Conservation (phyloP, 441 rosid species). For the Populus hybrid region DNA sequence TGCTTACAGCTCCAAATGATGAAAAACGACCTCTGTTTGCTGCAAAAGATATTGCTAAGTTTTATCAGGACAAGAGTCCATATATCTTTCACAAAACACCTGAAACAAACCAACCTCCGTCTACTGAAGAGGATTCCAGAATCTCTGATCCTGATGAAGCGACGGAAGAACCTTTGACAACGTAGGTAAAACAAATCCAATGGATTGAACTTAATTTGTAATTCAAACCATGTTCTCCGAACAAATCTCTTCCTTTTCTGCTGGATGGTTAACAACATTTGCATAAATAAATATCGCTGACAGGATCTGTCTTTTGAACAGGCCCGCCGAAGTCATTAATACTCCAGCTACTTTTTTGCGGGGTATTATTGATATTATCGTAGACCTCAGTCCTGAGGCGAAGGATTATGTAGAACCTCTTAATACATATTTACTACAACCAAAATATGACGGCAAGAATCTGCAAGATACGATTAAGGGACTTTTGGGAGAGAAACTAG, state of each 20-base stretch:
- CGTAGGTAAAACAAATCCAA: not conserved
- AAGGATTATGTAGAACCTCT: not conserved
- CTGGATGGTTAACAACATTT: too few relatives aligned
- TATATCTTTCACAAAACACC: not conserved
- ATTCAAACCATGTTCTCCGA: too few relatives aligned
- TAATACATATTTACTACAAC: not conserved
- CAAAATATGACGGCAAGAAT: not conserved
- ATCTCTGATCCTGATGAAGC: not conserved
- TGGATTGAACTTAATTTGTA: not conserved
- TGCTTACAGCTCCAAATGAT: too few relatives aligned
- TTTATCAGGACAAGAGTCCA: not conserved
- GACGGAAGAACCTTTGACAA: not conserved
- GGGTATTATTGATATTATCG: too few relatives aligned
- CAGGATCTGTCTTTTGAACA: not conserved
- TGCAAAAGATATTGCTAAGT: slow-evolving; percentile 24
- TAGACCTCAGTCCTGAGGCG: too few relatives aligned
- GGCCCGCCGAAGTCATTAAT: not conserved
- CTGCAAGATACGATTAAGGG: not conserved
- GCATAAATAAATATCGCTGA: not conserved
- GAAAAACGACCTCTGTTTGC: slow-evolving; percentile 37
- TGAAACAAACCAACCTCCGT: not conserved
- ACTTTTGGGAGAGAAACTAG: not conserved
- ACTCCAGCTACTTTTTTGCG: not conserved
- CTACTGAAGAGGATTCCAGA: not conserved
- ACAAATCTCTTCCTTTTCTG: too few relatives aligned